Evolutionary conservation across 805 yeast species (phyloP).

Genomic region (Lipomyces mesembrius): DNA sequence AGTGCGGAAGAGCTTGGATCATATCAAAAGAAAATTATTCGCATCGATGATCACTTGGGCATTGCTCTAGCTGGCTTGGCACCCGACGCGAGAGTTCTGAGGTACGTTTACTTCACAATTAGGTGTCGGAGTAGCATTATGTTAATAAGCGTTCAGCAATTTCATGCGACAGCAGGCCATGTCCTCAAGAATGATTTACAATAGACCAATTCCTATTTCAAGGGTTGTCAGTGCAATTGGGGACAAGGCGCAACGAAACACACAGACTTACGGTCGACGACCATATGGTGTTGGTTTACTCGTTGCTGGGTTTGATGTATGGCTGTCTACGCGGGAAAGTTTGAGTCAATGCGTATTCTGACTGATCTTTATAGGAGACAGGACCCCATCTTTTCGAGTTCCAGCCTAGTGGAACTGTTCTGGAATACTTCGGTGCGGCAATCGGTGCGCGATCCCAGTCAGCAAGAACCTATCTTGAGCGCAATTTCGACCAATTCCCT

Average conservation of each 20-base stretch:
- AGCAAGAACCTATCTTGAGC: slow-evolving; percentile 92
- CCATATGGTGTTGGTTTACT: slow-evolving; percentile 98
- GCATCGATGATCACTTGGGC: slow-evolving; percentile 92
- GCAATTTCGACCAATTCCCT: slow-evolving; percentile 72
- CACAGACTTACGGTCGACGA: slow-evolving; percentile 94
- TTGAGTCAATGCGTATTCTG: background rate
- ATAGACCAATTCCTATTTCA: slow-evolving; percentile 80
- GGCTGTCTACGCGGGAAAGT: background rate
- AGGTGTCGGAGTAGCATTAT: background rate
- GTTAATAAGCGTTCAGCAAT: slow-evolving; percentile 55
- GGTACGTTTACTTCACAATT: slow-evolving; percentile 11
- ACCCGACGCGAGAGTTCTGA: slow-evolving; percentile 92
- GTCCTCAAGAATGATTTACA: slow-evolving; percentile 80
- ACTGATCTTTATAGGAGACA: slow-evolving; percentile 53
- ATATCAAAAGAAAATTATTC: slow-evolving; percentile 90
- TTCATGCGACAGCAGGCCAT: slow-evolving; percentile 89
- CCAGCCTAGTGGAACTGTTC: slow-evolving; percentile 91
- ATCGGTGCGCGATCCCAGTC: slow-evolving; percentile 99
- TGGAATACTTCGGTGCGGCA: slow-evolving; percentile 91
- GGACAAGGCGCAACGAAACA: slow-evolving; percentile 95
- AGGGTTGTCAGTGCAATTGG: slow-evolving; percentile 86
- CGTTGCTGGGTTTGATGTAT: slow-evolving; percentile 77
- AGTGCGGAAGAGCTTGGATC: slow-evolving; percentile 97
- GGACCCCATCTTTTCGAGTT: slow-evolving; percentile 95
- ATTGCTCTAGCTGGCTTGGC: slow-evolving; percentile 96